Evolutionary conservation across 2,329 filamentous ascomycete species (phyloP).

Genomic region (Coniochaeta ligniaria): DNA sequence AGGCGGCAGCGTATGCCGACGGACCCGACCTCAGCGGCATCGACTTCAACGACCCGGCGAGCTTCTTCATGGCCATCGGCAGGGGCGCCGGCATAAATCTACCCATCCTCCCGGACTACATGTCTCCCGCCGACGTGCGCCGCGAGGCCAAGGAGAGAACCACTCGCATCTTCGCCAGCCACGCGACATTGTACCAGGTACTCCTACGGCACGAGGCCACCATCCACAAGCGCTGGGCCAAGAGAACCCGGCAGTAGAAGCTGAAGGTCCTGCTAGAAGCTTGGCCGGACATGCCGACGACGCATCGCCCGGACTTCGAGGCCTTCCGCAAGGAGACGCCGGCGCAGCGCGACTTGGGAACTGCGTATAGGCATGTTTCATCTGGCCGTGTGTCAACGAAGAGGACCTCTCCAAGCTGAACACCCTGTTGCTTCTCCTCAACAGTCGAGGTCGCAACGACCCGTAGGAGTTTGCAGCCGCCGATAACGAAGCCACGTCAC

Average conservation of each 20-base stretch:
- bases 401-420: slow-evolving; percentile 42
- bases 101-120: not conserved
- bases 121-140: slow-evolving; percentile 6
- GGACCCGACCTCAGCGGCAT: not conserved
- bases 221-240: slow-evolving; percentile 46
- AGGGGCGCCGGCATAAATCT: not conserved
- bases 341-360: slow-evolving; percentile 6
- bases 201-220: slow-evolving; percentile 41
- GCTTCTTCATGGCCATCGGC: not conserved
- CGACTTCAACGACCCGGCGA: slow-evolving; percentile 1
- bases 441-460: slow-evolving; percentile 37
- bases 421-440: slow-evolving; percentile 41
- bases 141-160: slow-evolving; percentile 7
- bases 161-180: slow-evolving; percentile 24
- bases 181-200: slow-evolving; percentile 29
- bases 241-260: slow-evolving; percentile 40
- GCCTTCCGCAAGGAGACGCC: slow-evolving; percentile 19
- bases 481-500: slow-evolving; percentile 28
- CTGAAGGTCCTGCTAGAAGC: slow-evolving; percentile 35
- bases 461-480: slow-evolving; percentile 39
- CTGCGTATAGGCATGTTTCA: slow-evolving; percentile 25
- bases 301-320: slow-evolving; percentile 45
- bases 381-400: slow-evolving; percentile 50
- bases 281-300: slow-evolving; percentile 41
- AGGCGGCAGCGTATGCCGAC: not conserved